phyloP scores from a whole-genome alignment of 2,329 filamentous ascomycete species.

The Aspergillus aculeatus region DNA sequence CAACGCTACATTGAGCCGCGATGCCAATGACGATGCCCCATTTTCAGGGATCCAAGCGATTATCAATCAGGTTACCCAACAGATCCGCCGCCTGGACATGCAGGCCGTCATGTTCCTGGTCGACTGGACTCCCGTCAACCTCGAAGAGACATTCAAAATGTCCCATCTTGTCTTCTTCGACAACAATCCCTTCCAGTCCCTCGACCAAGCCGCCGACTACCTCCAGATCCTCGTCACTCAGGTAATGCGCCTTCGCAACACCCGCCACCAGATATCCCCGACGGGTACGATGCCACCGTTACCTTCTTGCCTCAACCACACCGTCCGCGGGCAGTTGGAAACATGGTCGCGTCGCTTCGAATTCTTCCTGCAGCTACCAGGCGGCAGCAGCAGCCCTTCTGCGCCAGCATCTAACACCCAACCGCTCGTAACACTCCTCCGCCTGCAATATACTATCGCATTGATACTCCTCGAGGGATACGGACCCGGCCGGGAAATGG shows the following conservation, averaged over 20 bases:
- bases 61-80: conserved; percentile 32
- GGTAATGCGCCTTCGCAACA: conserved; percentile 31
- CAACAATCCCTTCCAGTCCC: conserved; percentile 25
- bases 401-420: conserved; percentile 12
- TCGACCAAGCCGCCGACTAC: conserved; percentile 35
- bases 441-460: conserved; percentile 32
- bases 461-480: conserved; percentile 26
- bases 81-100: conserved; percentile 39
- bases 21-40: neutral
- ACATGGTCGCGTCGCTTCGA: conserved; percentile 13
- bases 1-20: conserved; percentile 6
- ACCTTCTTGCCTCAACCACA: conserved; percentile 5
- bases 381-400: neutral
- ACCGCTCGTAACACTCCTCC: conserved; percentile 28
- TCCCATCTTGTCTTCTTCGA: conserved; percentile 1
- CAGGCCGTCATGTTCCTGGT: conserved; percentile 36
- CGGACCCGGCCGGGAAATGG: conserved; percentile 22
- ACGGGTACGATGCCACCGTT: conserved; percentile 3
- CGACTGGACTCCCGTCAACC: conserved; percentile 29
- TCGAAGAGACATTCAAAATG: conserved; percentile 21
- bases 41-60: conserved; percentile 21
- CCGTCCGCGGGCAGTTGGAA: conserved; percentile 9
- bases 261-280: conserved; percentile 20
- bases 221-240: conserved; percentile 32
- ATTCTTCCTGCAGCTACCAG: conserved; percentile 1